Conservation (phyloP, 768 basidiomycete genomes). For the Suillus ampliporus region DNA sequence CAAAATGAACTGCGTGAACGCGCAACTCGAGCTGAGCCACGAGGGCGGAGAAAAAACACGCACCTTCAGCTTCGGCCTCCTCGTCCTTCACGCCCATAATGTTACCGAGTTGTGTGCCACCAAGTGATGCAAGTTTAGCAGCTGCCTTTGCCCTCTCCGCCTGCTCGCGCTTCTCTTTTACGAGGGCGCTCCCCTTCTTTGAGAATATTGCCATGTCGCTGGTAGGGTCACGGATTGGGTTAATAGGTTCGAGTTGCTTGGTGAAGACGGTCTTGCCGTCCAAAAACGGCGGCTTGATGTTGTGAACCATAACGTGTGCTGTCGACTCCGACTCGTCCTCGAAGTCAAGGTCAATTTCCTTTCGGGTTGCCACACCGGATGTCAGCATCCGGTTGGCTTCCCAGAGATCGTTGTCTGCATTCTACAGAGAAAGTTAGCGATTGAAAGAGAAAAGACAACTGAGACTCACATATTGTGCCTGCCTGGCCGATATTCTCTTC, state of each 20-base stretch:
- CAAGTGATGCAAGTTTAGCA: conserved; percentile 90
- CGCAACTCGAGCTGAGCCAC: conserved; percentile 57
- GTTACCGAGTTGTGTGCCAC: conserved; percentile 94
- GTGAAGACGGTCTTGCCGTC: conserved; percentile 97
- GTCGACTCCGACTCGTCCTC: conserved; percentile 96
- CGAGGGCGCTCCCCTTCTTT: conserved; percentile 94
- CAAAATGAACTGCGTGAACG: conserved; percentile 74
- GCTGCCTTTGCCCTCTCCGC: conserved; percentile 96
- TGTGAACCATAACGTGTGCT: conserved; percentile 96
- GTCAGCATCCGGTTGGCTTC: conserved; percentile 98
- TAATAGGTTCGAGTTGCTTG: conserved; percentile 95
- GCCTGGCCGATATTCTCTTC: conserved; percentile 91
- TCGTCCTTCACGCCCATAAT: conserved; percentile 97
- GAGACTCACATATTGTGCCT: conserved; percentile 88
- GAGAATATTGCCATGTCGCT: conserved; percentile 96
- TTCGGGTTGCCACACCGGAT: conserved; percentile 91
- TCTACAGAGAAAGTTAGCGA: conserved; percentile 51
- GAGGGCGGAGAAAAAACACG: conserved; percentile 40
- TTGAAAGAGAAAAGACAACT: conserved; percentile 16
- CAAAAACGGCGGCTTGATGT: conserved; percentile 96
- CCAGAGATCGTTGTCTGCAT: conserved; percentile 98
- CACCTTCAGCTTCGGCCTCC: conserved; percentile 90
- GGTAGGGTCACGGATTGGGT: conserved; percentile 91
- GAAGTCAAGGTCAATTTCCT: conserved; percentile 89
- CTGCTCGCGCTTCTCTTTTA: conserved; percentile 96